phyloP scores from a whole-genome alignment of 2,329 filamentous ascomycete genomes.

The Alternaria ethzedia region DNA sequence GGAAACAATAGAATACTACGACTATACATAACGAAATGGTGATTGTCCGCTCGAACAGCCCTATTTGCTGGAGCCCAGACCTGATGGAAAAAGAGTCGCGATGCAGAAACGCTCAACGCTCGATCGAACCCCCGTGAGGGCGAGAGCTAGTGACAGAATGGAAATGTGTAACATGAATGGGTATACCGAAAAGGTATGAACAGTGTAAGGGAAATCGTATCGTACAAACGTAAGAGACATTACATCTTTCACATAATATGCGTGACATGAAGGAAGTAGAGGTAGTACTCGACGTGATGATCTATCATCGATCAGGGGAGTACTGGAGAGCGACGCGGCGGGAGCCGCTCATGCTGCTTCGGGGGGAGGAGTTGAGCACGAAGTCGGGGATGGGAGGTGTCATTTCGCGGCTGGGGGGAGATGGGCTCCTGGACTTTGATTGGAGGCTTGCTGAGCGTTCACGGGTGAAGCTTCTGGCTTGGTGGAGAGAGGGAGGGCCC shows the following conservation, averaged over 20 bases:
- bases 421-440: conserved; percentile 36
- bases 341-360: conserved; percentile 45
- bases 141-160: conserved; percentile 19
- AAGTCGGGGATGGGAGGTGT: conserved; percentile 54
- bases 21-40: conserved; percentile 4
- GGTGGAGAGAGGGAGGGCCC: conserved; percentile 28
- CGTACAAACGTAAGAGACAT: conserved; percentile 11
- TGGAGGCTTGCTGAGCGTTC: conserved; percentile 28
- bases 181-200: neutral
- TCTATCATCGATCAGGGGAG: conserved; percentile 26
- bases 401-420: conserved; percentile 47
- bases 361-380: conserved; percentile 49
- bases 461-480: conserved; percentile 31
- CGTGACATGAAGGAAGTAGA: neutral
- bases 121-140: conserved; percentile 20
- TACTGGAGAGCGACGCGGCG: conserved; percentile 38
- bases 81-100: neutral
- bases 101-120: conserved; percentile 20
- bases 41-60: conserved; percentile 6
- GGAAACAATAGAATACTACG: neutral
- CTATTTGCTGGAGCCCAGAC: conserved; percentile 15
- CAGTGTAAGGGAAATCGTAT: conserved; percentile 11
- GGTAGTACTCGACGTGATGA: neutral
- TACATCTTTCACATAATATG: conserved; percentile 3
- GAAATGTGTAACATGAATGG: conserved; percentile 1